Evolutionary conservation across 2,329 filamentous ascomycete species (phyloP).

Genomic region (Fusarium sarcochroum): DNA sequence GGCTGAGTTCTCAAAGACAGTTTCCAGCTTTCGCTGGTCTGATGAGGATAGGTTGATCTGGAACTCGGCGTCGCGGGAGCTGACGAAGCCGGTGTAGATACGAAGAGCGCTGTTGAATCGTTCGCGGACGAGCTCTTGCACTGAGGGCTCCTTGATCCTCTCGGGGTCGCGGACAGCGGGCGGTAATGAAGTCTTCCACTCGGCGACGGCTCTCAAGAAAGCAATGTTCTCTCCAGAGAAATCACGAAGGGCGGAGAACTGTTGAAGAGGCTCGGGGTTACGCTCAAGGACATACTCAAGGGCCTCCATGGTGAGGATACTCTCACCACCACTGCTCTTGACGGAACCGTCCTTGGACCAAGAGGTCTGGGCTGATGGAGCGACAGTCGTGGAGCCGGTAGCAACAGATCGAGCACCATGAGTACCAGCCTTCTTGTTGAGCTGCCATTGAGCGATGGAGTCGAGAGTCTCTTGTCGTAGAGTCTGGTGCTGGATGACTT

Average conservation of each 20-base stretch:
- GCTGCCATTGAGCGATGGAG: slow-evolving; percentile 64
- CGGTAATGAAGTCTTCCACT: slow-evolving; percentile 55
- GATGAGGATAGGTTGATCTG: slow-evolving; percentile 75
- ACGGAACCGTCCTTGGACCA: slow-evolving; percentile 54
- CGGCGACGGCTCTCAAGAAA: slow-evolving; percentile 70
- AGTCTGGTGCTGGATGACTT: slow-evolving; percentile 63
- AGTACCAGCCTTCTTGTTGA: slow-evolving; percentile 54
- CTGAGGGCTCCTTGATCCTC: slow-evolving; percentile 38
- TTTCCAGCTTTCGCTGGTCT: slow-evolving; percentile 67
- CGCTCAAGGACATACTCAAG: slow-evolving; percentile 69
- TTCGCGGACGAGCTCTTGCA: slow-evolving; percentile 59
- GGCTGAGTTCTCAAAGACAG: slow-evolving; percentile 69
- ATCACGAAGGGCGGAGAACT: slow-evolving; percentile 75
- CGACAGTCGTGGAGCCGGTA: slow-evolving; percentile 52
- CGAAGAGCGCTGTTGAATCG: slow-evolving; percentile 71
- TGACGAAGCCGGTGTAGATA: slow-evolving; percentile 48
- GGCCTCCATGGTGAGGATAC: slow-evolving; percentile 50
- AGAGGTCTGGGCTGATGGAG: slow-evolving; percentile 55
- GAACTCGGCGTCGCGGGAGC: slow-evolving; percentile 67
- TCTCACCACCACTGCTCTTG: slow-evolving; percentile 56
- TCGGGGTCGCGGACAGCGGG: slow-evolving; percentile 44
- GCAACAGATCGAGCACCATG: slow-evolving; percentile 52
- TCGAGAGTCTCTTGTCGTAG: slow-evolving; percentile 64
- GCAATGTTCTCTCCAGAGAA: slow-evolving; percentile 79
- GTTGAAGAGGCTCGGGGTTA: slow-evolving; percentile 71